These are phyloP conservation scores for Blastocystis sp. DNA, from an alignment of 352 stramenopile genomes.

Conservation along the genomic window DNA sequence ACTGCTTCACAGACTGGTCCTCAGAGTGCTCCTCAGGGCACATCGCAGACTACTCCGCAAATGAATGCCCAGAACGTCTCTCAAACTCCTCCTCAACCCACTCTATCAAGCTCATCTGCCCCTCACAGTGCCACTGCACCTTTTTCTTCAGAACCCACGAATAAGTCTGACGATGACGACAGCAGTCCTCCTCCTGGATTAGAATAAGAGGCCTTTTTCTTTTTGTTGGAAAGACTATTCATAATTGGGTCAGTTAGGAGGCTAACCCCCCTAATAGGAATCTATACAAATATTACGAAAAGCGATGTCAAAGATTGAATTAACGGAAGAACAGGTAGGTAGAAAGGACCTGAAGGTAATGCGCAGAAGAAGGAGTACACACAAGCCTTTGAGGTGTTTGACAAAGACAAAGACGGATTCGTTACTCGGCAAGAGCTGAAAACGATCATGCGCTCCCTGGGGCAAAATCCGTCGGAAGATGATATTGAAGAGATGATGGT, in stretches of 20 bases:
- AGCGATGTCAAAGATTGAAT: slow-evolving; percentile 37
- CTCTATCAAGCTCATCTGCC: not conserved
- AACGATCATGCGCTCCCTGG: slow-evolving; percentile 64
- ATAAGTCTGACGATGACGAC: slow-evolving; percentile 5
- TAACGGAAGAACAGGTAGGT: slow-evolving; percentile 47
- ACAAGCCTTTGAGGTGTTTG: slow-evolving; percentile 66
- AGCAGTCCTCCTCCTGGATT: slow-evolving; percentile 8
- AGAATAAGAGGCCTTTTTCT: not conserved
- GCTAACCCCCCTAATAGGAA: no score
- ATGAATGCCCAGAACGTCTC: no score
- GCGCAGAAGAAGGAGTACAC: slow-evolving; percentile 65
- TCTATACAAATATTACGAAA: no score
- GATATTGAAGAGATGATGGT: slow-evolving; percentile 67
- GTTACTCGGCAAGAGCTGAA: slow-evolving; percentile 66
- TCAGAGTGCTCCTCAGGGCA: not conserved
- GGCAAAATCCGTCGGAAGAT: slow-evolving; percentile 66
- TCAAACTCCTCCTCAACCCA: not conserved
- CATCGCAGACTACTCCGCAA: no score
- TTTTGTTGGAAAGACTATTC: not conserved
- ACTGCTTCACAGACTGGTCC: not conserved
- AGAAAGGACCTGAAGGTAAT: not conserved
- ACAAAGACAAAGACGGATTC: slow-evolving; percentile 65
- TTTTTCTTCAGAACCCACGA: not conserved
- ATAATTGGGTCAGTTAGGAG: not conserved
- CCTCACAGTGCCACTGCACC: not conserved